These are phyloP conservation scores for Cruciata laevipes DNA, from an alignment of 257 asterid genomes.

Conservation along the genomic window DNA sequence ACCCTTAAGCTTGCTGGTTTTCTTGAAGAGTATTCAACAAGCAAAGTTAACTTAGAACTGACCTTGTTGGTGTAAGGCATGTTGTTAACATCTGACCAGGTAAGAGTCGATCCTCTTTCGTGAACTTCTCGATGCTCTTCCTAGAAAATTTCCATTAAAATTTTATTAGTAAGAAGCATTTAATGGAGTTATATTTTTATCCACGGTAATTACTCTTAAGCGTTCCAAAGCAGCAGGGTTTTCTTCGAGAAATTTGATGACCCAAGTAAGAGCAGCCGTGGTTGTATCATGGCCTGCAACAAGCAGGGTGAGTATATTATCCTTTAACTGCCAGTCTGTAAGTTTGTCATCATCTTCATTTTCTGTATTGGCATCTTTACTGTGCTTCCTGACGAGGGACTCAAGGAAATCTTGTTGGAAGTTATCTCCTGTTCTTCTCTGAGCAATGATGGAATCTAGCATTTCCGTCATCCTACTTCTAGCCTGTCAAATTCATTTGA, in stretches of 20 bases:
- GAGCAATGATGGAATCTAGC: constrained; percentile 59
- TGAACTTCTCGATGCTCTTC: constrained; percentile 62
- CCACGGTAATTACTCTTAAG: constrained; percentile 44
- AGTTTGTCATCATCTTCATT: constrained; percentile 67
- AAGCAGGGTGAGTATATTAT: constrained; percentile 64
- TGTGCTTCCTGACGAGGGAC: constrained; percentile 55
- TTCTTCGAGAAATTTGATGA: constrained; percentile 63
- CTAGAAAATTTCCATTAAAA: constrained; percentile 29
- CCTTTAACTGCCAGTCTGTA: constrained; percentile 72
- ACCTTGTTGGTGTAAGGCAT: constrained; percentile 78
- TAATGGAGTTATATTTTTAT: background rate
- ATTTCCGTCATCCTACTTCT: constrained; percentile 72
- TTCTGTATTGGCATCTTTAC: constrained; percentile 39
- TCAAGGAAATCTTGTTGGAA: constrained; percentile 61
- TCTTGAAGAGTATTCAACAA: background rate
- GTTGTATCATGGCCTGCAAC: constrained; percentile 93
- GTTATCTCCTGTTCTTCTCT: constrained; percentile 47
- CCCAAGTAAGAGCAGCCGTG: constrained; percentile 83
- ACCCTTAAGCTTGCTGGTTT: constrained; percentile 1
- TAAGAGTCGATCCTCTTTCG: constrained; percentile 44
- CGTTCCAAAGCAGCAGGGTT: constrained; percentile 58
- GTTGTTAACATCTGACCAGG: constrained; percentile 73
- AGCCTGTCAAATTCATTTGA: constrained; percentile 37
- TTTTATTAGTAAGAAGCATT: background rate
- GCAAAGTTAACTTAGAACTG: constrained; percentile 11